Evolutionary conservation across 495 filamentous ascomycete genomes (phyloP).

Genomic region (Letharia columbiana): DNA sequence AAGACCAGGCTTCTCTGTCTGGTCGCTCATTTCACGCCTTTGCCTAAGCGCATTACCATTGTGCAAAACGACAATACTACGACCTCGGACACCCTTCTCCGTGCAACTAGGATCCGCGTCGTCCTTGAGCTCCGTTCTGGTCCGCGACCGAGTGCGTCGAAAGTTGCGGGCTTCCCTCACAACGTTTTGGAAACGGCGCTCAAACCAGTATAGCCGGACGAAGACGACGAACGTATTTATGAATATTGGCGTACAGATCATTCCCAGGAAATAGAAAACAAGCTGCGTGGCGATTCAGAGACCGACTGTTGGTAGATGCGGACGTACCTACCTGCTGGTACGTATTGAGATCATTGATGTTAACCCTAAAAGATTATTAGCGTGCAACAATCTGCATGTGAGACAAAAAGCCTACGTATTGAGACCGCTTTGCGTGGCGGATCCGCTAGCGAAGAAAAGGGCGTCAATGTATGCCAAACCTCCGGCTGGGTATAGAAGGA

Average conservation of each 20-base stretch:
- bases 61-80: conserved; percentile 67
- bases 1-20: conserved; percentile 12
- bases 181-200: conserved; percentile 80
- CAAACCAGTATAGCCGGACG: conserved; percentile 92
- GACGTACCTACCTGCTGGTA: conserved; percentile 58
- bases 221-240: conserved; percentile 85
- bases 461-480: conserved; percentile 76
- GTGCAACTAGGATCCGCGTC: conserved; percentile 39
- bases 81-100: conserved; percentile 61
- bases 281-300: conserved; percentile 32
- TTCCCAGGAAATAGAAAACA: conserved; percentile 58
- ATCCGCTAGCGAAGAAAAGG: conserved; percentile 71
- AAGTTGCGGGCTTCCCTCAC: conserved; percentile 50
- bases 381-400: not conserved
- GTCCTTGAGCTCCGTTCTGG: conserved; percentile 44
- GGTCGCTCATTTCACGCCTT: conserved; percentile 12
- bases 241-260: conserved; percentile 80
- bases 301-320: not conserved
- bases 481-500: conserved; percentile 60
- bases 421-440: conserved; percentile 82
- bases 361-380: conserved; percentile 38
- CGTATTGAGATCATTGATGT: conserved; percentile 63
- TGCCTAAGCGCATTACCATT: conserved; percentile 27
- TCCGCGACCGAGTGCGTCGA: conserved; percentile 49
- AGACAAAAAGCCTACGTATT: conserved; percentile 50